Evolutionary conservation across 2,329 filamentous ascomycete species (phyloP).

Genomic region (Nothomitra cinnamomea): DNA sequence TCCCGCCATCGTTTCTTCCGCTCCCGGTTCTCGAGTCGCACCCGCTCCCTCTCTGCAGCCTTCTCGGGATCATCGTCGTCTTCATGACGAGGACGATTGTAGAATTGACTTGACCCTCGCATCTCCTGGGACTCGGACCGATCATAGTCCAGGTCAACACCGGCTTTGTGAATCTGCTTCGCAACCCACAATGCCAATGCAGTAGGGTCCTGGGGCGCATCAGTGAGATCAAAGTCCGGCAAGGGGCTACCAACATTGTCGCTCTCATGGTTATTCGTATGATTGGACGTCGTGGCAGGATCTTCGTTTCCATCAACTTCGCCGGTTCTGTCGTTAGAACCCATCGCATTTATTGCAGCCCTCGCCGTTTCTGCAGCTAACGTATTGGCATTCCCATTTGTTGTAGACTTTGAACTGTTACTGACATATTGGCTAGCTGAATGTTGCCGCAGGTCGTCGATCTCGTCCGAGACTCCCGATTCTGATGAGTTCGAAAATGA

Average conservation of each 20-base stretch:
- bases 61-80: conserved; percentile 7
- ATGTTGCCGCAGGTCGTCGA: background rate
- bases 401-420: background rate
- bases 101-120: background rate
- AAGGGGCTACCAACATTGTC: background rate
- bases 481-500: background rate
- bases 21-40: conserved; percentile 17
- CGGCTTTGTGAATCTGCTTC: conserved; percentile 8
- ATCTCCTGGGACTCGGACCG: background rate
- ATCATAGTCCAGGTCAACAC: conserved; percentile 2
- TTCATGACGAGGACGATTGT: conserved; percentile 1
- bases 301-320: background rate
- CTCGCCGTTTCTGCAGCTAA: conserved; percentile 2
- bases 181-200: conserved; percentile 9
- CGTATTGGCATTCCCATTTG: background rate
- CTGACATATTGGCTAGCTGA: background rate
- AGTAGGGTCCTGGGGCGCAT: conserved; percentile 7
- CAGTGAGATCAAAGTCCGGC: conserved; percentile 6
- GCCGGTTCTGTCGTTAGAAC: background rate
- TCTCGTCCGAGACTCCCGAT: background rate
- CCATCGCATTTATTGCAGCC: conserved; percentile 3
- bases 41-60: conserved; percentile 14
- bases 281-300: background rate
- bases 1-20: conserved; percentile 19
- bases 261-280: background rate